Percentiles rank a stretch among this genome's conserved stretches.
Evolutionary conservation across 805 yeast genomes (phyloP).

Genomic region (Yarrowia deformans): DNA sequence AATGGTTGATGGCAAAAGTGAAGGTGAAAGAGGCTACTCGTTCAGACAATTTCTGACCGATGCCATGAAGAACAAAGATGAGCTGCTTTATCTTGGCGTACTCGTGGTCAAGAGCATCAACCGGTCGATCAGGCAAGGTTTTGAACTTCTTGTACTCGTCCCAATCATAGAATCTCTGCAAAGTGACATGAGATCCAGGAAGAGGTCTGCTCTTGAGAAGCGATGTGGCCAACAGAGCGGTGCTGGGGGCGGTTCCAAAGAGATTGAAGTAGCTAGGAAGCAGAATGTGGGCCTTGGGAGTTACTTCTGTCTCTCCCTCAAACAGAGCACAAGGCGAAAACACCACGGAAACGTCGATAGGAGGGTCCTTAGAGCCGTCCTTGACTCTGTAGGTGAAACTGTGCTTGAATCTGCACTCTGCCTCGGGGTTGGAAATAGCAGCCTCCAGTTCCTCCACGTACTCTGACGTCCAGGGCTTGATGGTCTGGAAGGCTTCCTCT

Average conservation of each 20-base stretch:
- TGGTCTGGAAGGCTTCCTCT: constrained; percentile 42
- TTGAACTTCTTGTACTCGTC: constrained; percentile 47
- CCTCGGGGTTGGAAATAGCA: constrained; percentile 46
- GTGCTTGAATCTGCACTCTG: constrained; percentile 44
- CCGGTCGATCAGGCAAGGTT: constrained; percentile 46
- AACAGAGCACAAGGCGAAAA: constrained; percentile 47
- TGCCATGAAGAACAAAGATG: constrained; percentile 88
- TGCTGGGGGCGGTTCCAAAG: constrained; percentile 40
- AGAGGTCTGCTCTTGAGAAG: constrained; percentile 44
- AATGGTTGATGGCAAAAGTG: constrained; percentile 66
- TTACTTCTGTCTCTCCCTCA: constrained; percentile 41
- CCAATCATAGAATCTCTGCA: constrained; percentile 50
- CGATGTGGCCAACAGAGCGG: constrained; percentile 41
- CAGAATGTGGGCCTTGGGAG: constrained; percentile 23
- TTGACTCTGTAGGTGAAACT: constrained; percentile 43
- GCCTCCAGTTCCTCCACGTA: constrained; percentile 46
- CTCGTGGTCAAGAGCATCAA: constrained; percentile 45
- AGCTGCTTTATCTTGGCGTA: constrained; percentile 62
- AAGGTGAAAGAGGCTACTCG: constrained; percentile 83
- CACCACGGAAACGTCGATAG: constrained; percentile 43
- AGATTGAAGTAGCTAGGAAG: constrained; percentile 22
- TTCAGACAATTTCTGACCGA: constrained; percentile 87
- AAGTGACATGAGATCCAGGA: constrained; percentile 43
- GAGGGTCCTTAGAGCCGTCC: constrained; percentile 37
- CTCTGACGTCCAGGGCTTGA: constrained; percentile 46